phyloP scores from a whole-genome alignment of 2,329 filamentous ascomycete species.

The Phialocephala subalpina region DNA sequence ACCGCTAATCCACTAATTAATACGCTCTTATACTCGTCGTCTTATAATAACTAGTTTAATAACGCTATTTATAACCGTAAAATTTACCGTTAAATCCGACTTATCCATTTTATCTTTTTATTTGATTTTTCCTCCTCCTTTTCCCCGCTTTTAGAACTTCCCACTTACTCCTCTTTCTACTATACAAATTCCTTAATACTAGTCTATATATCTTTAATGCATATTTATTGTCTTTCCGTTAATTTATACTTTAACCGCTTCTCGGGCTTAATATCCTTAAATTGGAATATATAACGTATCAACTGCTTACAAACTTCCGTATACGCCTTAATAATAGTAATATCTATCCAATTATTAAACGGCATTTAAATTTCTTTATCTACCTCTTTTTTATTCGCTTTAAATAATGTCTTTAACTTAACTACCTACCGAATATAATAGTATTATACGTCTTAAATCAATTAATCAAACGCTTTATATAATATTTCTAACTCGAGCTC shows the following conservation, averaged over 20 bases:
- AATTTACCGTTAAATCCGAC: background rate
- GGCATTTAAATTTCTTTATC: background rate
- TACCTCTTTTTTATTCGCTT: no score
- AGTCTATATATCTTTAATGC: conserved; percentile 4
- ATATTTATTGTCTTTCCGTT: background rate
- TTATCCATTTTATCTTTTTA: conserved; percentile 4
- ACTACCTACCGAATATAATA: conserved; percentile 11
- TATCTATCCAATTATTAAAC: conserved; percentile 7
- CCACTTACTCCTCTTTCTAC: conserved; percentile 11
- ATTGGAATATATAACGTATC: conserved; percentile 3
- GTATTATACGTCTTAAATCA: conserved; percentile 10
- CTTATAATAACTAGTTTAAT: background rate
- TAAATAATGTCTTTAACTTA: background rate
- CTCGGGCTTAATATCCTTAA: background rate
- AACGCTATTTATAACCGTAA: background rate
- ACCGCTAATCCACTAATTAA: conserved; percentile 27
- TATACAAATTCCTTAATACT: conserved; percentile 14
- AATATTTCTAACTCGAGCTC: conserved; percentile 2
- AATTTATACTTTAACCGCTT: background rate
- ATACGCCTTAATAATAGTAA: background rate
- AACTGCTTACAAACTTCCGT: conserved; percentile 7
- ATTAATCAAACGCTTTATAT: conserved; percentile 7
- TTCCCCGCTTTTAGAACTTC: conserved; percentile 4
- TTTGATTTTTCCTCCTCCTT: conserved; percentile 2
- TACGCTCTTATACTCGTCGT: conserved; percentile 28